phyloP scores from a whole-genome alignment of 257 asterid genomes.

The Hygrophila difformis region DNA sequence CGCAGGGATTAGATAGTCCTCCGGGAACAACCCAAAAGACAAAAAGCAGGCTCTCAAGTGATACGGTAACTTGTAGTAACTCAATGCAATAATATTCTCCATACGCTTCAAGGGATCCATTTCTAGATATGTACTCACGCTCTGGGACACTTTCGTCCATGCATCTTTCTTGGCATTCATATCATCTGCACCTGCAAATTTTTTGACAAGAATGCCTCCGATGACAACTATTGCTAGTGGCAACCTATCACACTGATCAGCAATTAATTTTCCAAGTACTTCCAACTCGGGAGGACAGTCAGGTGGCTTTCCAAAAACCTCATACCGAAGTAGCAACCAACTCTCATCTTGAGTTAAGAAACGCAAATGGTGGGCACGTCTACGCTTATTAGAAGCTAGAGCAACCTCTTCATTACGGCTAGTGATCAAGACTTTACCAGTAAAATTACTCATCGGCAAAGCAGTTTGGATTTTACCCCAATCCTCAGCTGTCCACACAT shows the following conservation, averaged over 20 bases:
- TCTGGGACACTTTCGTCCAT: too few relatives aligned
- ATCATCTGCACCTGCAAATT: too few relatives aligned
- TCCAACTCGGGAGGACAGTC: constrained; percentile 18
- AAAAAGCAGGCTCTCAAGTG: constrained; percentile 41
- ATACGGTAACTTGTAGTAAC: constrained; percentile 38
- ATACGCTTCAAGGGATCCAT: constrained; percentile 2
- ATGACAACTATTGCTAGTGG: constrained; percentile 42
- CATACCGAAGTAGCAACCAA: constrained; percentile 33
- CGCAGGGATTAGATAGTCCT: constrained; percentile 28
- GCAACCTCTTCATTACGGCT: constrained; percentile 4
- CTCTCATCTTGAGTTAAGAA: constrained; percentile 27
- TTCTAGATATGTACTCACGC: too few relatives aligned
- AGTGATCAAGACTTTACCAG: constrained; percentile 10
- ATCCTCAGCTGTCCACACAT: not conserved
- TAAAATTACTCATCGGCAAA: not conserved
- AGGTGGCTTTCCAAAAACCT: constrained; percentile 27
- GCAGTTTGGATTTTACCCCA: constrained; percentile 4
- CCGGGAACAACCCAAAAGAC: constrained; percentile 36
- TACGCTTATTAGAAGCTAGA: not conserved
- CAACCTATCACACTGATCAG: constrained; percentile 33
- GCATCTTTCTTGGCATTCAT: too few relatives aligned
- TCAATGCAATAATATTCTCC: constrained; percentile 25
- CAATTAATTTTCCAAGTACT: constrained; percentile 13
- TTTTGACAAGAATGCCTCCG: constrained; percentile 22
- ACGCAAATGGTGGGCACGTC: constrained; percentile 22